Base-by-base conservation (phyloP, 148 eudicot genomes). In the Nepenthes mirabilis region DNA sequence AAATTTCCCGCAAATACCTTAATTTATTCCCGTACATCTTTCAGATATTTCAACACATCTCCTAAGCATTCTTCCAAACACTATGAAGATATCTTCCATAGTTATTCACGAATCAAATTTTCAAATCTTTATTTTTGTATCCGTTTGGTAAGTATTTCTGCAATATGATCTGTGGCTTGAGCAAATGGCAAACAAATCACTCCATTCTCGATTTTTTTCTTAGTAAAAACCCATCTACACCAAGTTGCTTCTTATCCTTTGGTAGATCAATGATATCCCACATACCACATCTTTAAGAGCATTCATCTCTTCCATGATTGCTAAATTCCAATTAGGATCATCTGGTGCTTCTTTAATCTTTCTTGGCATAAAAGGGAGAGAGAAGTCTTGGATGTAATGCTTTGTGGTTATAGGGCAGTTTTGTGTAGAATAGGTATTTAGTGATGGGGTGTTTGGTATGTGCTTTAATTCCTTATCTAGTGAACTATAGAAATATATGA, bases 361-460 rank as follows among this genome's bases (percentile, higher is more conserved):
- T 50, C 53, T 50, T 5, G 53, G 53, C 9, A 50, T 12, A 50
- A 50, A 50, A 8, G 2, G 23, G 23, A n/a, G 11, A 6, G 53
- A 50, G 53, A 50, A 5, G 11, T 50, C 14, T 11, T 50, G 1
- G 53, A 47, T 9, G 64, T 61, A 12, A 61, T 9, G 55, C 55
- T 50, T 35, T 33, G 49, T 48, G 54, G 2, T 61, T 64, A 14
- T 55, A 2, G 10, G 67, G 55, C 11, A 64, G 60, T 32, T 33
- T 64, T 4, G 55, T 4, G 13, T 14, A 64, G 1, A 59, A 55
- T 1, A 64, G 11, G 33, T 64, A 64, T 37, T 55, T 64, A 5
- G 59, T 55, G 52, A 64, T 55, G 40, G 67, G 67, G 43, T 64
- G 59, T 7, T 55, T 64, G 50, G 58, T 64, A 47, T 52, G 43